Percentiles rank a stretch among this genome's conserved stretches.
These are phyloP conservation scores for Jatropha curcas DNA, from an alignment of 345 rosid species.

Conservation along the genomic window DNA sequence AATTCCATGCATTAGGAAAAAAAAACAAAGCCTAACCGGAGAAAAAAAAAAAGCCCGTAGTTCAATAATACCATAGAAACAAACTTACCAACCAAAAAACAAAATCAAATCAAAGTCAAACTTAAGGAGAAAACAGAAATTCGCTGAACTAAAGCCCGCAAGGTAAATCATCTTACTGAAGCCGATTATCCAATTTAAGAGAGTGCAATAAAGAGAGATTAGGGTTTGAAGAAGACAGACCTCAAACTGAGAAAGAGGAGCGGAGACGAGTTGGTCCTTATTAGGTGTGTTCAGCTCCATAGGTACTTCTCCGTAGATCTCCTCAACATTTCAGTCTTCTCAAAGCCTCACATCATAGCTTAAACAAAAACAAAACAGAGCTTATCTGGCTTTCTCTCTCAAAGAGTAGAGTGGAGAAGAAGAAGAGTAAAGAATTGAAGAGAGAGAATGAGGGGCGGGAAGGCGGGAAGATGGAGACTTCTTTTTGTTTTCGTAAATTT, in stretches of 20 bases:
- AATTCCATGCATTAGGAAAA: not conserved
- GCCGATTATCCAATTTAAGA: not conserved
- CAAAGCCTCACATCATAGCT: too few relatives aligned
- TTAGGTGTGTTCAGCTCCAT: conserved; percentile 64
- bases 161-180: not conserved
- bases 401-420: not conserved
- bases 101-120: not conserved
- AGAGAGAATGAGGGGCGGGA: conserved; percentile 11
- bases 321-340: not conserved
- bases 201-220: conserved; percentile 1
- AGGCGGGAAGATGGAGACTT: conserved; percentile 21
- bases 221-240: conserved; percentile 26
- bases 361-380: not conserved
- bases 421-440: not conserved
- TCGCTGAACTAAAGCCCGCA: not conserved
- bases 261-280: conserved; percentile 36
- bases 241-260: conserved; percentile 49
- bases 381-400: not conserved
- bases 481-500: not conserved
- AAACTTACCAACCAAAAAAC: not conserved
- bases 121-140: not conserved
- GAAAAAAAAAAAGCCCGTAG: not conserved
- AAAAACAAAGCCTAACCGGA: not conserved
- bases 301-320: not conserved
- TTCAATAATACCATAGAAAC: not conserved